phyloP scores from a whole-genome alignment of 2,329 filamentous ascomycete species.

The Cordyceps javanica region DNA sequence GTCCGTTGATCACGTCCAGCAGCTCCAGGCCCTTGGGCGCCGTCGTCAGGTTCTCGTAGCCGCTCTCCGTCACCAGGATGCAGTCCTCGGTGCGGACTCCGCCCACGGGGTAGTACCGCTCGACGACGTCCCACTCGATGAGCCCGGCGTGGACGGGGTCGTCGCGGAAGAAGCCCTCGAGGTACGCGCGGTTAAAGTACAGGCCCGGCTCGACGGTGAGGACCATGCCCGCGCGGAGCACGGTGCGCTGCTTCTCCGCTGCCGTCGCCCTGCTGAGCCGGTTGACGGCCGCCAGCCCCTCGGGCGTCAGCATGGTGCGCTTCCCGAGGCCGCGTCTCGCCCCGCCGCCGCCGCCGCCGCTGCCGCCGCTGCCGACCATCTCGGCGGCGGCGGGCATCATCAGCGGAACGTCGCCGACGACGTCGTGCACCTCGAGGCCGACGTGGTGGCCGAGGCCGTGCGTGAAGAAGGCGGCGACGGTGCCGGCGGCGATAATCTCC shows the following conservation, averaged over 20 bases:
- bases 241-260: slow-evolving; percentile 29
- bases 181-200: slow-evolving; percentile 70
- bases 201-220: slow-evolving; percentile 76
- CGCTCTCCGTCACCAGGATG: slow-evolving; percentile 69
- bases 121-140: slow-evolving; percentile 59
- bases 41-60: slow-evolving; percentile 76
- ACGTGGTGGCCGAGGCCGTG: slow-evolving; percentile 61
- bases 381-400: slow-evolving; percentile 16
- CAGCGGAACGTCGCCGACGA: slow-evolving; percentile 36
- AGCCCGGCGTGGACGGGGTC: slow-evolving; percentile 52
- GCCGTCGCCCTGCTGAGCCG: slow-evolving; percentile 19
- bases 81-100: slow-evolving; percentile 93
- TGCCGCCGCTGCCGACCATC: slow-evolving; percentile 24
- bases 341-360: too few species aligned
- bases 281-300: slow-evolving; percentile 26
- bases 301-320: slow-evolving; percentile 34
- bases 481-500: slow-evolving; percentile 47
- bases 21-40: slow-evolving; percentile 72
- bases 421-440: slow-evolving; percentile 60
- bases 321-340: too few species aligned
- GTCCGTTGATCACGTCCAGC: slow-evolving; percentile 52
- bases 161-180: slow-evolving; percentile 62
- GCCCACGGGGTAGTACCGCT: slow-evolving; percentile 69
- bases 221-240: slow-evolving; percentile 57
- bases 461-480: slow-evolving; percentile 57